Conservation (phyloP, 495 filamentous ascomycete species). For the Neurospora sp. region DNA sequence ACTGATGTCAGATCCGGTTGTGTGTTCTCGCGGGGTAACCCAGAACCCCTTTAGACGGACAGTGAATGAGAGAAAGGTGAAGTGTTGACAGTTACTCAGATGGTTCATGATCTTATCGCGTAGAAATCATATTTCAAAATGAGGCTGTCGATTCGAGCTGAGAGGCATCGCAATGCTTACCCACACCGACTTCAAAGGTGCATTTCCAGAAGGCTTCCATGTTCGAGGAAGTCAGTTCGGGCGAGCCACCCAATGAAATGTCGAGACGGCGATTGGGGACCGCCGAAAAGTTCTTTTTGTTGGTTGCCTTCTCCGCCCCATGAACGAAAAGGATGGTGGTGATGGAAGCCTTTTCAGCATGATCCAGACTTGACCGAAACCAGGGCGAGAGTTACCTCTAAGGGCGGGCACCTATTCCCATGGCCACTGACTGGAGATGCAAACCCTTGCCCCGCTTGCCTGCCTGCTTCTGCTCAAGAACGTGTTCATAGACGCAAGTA, state of each 20-base stretch:
- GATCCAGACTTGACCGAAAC: neutral
- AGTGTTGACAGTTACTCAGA: neutral
- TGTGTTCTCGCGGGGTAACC: neutral
- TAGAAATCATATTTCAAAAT: neutral
- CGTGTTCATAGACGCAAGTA: neutral
- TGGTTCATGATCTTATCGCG: neutral
- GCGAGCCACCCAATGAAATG: neutral
- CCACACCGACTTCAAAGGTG: neutral
- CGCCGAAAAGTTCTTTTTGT: neutral
- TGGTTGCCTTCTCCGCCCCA: neutral
- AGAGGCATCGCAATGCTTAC: neutral
- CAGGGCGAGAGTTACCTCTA: neutral
- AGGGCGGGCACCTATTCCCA: neutral
- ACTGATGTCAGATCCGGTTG: neutral
- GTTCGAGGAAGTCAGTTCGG: neutral
- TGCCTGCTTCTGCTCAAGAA: neutral
- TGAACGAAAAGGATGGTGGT: neutral
- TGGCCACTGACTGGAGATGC: too few relatives aligned
- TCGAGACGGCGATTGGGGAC: neutral
- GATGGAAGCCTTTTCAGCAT: neutral
- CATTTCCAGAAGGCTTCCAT: neutral
- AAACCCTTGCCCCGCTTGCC: neutral
- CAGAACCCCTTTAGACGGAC: neutral
- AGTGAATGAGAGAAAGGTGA: neutral
- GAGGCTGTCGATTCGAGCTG: neutral